Percentiles rank a stretch among this genome's conserved stretches.
Conservation (phyloP, 179 eudicot species). For the Spinacia oleracea region DNA sequence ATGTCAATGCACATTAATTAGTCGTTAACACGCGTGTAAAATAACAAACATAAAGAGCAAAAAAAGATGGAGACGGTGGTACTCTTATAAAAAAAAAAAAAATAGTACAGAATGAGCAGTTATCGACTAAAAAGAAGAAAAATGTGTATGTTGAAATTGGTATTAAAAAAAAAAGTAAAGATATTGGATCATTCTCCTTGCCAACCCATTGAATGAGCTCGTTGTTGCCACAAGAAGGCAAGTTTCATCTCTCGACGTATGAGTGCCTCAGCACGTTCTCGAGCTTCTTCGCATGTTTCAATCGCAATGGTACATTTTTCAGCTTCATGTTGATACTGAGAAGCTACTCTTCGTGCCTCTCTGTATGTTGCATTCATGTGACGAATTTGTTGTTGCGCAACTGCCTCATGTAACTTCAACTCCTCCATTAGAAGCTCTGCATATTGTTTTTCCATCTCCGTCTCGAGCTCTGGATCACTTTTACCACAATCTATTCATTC, state of each 20-base stretch:
- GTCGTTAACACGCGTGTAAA: no score
- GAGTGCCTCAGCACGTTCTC: conserved; percentile 61
- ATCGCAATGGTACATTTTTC: conserved; percentile 85
- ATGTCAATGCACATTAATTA: no score
- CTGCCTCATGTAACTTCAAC: conserved; percentile 64
- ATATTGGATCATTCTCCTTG: conserved; percentile 45
- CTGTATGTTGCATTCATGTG: conserved; percentile 77
- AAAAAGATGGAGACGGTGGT: no score
- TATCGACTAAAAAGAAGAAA: no score
- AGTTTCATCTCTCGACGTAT: conserved; percentile 58
- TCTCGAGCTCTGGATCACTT: conserved; percentile 65
- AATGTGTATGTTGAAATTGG: no score
- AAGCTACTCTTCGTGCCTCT: conserved; percentile 69
- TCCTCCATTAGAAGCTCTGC: conserved; percentile 81
- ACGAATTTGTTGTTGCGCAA: conserved; percentile 47
- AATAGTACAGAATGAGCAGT: no score
- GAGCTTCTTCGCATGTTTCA: conserved; percentile 80
- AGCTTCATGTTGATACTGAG: conserved; percentile 76
- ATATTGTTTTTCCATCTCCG: conserved; percentile 79
- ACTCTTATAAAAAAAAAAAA: no score
- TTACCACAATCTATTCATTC: conserved; percentile 58
- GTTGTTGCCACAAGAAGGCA: conserved; percentile 66
- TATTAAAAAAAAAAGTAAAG: background rate
- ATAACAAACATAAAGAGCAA: no score
- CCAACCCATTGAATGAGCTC: conserved; percentile 79